Evolutionary conservation across 176 grass and related monocot species (phyloP), one percentile per base, ranked within the genome.

Genomic region (Lolium perenne): DNA sequence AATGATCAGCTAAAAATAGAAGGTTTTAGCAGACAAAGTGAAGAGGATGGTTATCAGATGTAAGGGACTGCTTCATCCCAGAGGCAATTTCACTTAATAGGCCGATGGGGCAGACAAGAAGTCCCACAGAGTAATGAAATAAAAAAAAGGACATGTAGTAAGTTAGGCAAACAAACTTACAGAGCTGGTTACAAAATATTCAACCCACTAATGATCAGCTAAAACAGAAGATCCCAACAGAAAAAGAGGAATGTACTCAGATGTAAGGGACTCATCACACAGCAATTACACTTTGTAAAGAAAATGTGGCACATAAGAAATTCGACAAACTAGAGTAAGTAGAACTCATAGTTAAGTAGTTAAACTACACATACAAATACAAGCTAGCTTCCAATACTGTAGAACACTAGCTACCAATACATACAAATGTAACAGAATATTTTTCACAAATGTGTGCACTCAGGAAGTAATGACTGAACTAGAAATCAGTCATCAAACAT

Each of bases 21-120:
- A 25, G 15, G 32, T 38, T 83, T 71, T 89, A 91, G 83, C 83
- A 81, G 86, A 91, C 76, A 82, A 91, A 91, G 76, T 87, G 83
- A 80, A 88, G 57, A 48, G 76, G 80, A 83, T 64, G 76, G 29
- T 74, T 18, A 8, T 69, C 11, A 71, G 74, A 49, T 80, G 63
- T 73, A 16, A 82, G 80, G 86, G 76, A 87, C 89, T 45, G 25
- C 22, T 90, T 86, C 82, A 69, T 88, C 79, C 86, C 89, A 91
- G 17, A 74, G 89, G 54, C 32, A 64, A 25, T 51, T 26, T 49
- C 25, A n/a, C 9, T 32, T 38, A 25, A 55, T 59, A 74, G 61
- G 71, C 86, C 71, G 92, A 69, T 66, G 84, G 85, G 78, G 87
- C 83, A 94, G 58, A 88, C 20, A 3, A 41, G 1, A 21, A 83